phyloP scores from a whole-genome alignment of 768 basidiomycete species.

The Leccinellum albellum region DNA sequence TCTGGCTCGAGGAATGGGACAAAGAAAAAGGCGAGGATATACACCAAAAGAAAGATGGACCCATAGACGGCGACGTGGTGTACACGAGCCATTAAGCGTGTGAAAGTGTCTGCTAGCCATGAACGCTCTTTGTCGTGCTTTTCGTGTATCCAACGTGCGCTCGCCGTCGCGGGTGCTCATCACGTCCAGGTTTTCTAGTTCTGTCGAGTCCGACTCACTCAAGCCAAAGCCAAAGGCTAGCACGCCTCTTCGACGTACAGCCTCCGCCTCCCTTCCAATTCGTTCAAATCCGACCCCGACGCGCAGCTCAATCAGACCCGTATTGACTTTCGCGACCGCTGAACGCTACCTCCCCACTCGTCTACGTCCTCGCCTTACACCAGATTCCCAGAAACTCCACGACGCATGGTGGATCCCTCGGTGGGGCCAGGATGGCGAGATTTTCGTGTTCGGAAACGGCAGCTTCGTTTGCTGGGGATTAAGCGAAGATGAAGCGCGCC shows the following conservation, averaged over 20 bases:
- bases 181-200: neutral
- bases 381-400: constrained; percentile 57
- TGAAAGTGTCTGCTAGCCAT: constrained; percentile 5
- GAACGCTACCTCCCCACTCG: constrained; percentile 74
- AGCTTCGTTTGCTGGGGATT: constrained; percentile 91
- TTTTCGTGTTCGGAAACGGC: constrained; percentile 87
- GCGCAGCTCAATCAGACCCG: constrained; percentile 66
- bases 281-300: constrained; percentile 85
- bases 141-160: neutral
- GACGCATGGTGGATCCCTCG: constrained; percentile 79
- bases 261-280: constrained; percentile 81
- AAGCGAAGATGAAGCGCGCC: constrained; percentile 66
- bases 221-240: constrained; percentile 79
- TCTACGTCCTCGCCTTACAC: constrained; percentile 54
- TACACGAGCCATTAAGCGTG: constrained; percentile 53
- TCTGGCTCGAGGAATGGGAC: constrained; percentile 13
- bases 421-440: constrained; percentile 72
- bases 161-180: neutral
- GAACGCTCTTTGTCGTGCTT: constrained; percentile 14
- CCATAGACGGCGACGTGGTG: constrained; percentile 48
- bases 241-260: constrained; percentile 77
- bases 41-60: constrained; percentile 43
- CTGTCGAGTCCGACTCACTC: constrained; percentile 14
- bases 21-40: constrained; percentile 41
- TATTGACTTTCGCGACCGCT: constrained; percentile 81